Base-by-base conservation (phyloP, 805 yeast genomes). In the Myxozyma vanderwaltii region DNA sequence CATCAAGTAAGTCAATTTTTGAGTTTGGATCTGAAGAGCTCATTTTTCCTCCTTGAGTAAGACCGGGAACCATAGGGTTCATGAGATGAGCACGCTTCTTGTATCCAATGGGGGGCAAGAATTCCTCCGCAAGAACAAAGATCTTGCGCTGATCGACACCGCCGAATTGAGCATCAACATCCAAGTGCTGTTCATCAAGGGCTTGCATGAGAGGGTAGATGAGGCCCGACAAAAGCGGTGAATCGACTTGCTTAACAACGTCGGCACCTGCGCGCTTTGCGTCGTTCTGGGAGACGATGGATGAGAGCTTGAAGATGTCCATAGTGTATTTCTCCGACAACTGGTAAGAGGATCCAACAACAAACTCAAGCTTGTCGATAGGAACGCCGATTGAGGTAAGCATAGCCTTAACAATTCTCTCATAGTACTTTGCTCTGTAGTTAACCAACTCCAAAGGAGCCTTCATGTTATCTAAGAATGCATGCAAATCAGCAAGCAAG, bases 251-350 rank as follows among this genome's bases (percentile, higher is more conserved):
- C 74, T 94, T 94, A 63, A 94, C 99, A 56, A 94, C 99, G 75
- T 94, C 99, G 10, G 99, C 98, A 74, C 99, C 99, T 1, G 99
- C 99, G 75, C 99, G 85, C 78, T 89, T 89, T 61, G 98, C 97
- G 72, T 91, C 98, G 72, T 92, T 91, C 76, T 89, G 97, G 24
- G 96, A 85, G 29, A 90, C 96, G 47, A 78, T 73, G 74, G 92
- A 94, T 48, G 95, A 81, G 71, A 94, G 74, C 74, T 84, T 85
- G 83, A 91, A 94, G 43, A 94, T 76, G 71, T 94, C 99, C 85
- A 94, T 72, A 7, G 96, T 88, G 77, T 89, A 94, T 38, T 88
- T 84, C 6, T 85, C 80, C 24, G 81, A 74, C 56, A 86, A 77
- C 77, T 94, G 98, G 79, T 91, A 94, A n/a, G 89, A 83, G 5